Evolutionary conservation across 306 rosid genomes (phyloP), one percentile per base, ranked within the genome.

Genomic region (Fragaria vesca): DNA sequence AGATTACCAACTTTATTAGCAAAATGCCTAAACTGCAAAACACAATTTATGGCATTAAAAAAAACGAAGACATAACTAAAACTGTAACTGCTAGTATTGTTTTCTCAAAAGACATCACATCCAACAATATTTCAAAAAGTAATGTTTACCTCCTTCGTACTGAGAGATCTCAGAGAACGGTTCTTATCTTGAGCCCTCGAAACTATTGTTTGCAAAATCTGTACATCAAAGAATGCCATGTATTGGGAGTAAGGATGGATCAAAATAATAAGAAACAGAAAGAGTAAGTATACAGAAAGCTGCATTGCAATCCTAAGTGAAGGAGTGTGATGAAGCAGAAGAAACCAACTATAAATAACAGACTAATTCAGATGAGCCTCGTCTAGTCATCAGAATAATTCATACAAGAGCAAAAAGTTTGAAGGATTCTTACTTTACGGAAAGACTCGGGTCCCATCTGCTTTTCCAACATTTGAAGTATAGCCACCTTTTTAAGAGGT

Each of bases 371-470:
- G 40, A 65, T 52, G 34, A 40, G 17, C 42, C 75, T 47, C 36
- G 66, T 18, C 48, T 32, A 66, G 34, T n/a, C 36, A 70, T 69
- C 47, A 52, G 12, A 79, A 43, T 69, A 76, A 36, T 20, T 11
- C 50, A 65, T 42, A 60, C 62, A 38, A 38, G 21, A 74, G 28
- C 43, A 83, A 70, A 17, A 82, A 81, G 47, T 55, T 76, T 48
- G 65, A 60, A 79, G 79, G 52, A 83, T 61, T 46, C 85, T 89
- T 82, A 95, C 99, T 85, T 90, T 93, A 40, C 99, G 97, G 74
- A 95, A 95, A 61, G 93, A 92, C 87, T 95, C 99, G 0, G 97
- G 97, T 70, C 99, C 99, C 99, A 95, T 95, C 82, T 95, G 97
- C 87, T 95, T 95, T 86, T 95, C 99, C 89, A 95, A 77, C 97